These are phyloP conservation scores for Aspergillus nidulans DNA, from an alignment of 495 filamentous ascomycete species.

Conservation along the genomic window DNA sequence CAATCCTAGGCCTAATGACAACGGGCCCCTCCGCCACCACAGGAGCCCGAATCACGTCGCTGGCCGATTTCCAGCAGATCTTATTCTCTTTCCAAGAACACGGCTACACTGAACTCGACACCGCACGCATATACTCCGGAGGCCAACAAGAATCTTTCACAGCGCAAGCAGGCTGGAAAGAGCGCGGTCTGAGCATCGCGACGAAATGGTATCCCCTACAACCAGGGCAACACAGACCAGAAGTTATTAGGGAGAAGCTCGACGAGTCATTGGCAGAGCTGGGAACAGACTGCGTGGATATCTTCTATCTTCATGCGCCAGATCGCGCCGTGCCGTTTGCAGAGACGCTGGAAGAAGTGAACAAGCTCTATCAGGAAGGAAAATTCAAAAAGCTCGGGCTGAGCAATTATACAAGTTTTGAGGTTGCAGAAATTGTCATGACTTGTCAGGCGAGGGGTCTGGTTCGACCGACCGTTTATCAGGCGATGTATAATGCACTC, in stretches of 20 bases:
- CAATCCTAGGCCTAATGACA: constrained; percentile 60
- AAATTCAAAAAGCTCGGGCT: constrained; percentile 84
- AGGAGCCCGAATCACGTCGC: constrained; percentile 66
- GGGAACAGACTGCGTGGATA: constrained; percentile 72
- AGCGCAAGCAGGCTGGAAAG: constrained; percentile 69
- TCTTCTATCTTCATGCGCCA: constrained; percentile 83
- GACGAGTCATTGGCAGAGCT: constrained; percentile 66
- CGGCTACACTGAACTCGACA: constrained; percentile 77
- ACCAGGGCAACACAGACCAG: constrained; percentile 55
- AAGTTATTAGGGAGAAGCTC: constrained; percentile 55
- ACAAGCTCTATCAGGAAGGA: constrained; percentile 78
- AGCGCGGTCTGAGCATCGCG: constrained; percentile 74
- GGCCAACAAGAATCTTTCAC: constrained; percentile 81
- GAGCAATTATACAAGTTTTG: constrained; percentile 81
- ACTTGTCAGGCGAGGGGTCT: constrained; percentile 70
- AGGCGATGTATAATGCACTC: constrained; percentile 62
- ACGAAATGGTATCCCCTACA: constrained; percentile 73
- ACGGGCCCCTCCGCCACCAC: constrained; percentile 47
- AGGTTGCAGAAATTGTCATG: constrained; percentile 84
- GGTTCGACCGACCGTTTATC: constrained; percentile 57
- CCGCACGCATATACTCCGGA: constrained; percentile 67
- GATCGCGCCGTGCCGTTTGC: constrained; percentile 74
- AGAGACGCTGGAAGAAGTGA: constrained; percentile 70
- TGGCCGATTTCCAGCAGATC: constrained; percentile 57
- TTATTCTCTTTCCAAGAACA: constrained; percentile 66